These are phyloP conservation scores for Lepidium africanum DNA, from an alignment of 345 rosid species.

Conservation along the genomic window DNA sequence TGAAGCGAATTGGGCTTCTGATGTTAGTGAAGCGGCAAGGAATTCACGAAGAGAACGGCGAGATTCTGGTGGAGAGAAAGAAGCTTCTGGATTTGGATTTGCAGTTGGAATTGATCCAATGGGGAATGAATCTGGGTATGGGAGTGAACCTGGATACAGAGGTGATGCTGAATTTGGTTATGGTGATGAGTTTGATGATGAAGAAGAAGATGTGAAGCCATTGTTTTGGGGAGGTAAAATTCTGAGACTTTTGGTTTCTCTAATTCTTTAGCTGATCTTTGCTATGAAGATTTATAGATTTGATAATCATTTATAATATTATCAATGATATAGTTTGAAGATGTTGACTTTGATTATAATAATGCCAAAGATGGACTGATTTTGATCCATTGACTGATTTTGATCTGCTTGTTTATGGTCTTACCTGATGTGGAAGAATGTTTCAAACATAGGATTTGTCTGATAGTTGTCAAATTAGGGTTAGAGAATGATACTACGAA, in stretches of 20 bases:
- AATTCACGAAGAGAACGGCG: constrained; percentile 56
- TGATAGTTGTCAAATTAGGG: background rate
- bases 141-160: constrained; percentile 95
- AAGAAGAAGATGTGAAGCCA: constrained; percentile 74
- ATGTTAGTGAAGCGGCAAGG: constrained; percentile 77
- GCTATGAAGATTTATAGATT: background rate
- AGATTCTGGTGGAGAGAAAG: constrained; percentile 49
- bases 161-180: constrained; percentile 97
- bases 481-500: background rate
- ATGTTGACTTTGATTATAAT: background rate
- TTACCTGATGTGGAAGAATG: background rate
- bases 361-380: background rate
- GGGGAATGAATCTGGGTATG: constrained; percentile 85
- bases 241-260: background rate
- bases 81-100: constrained; percentile 37
- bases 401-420: background rate
- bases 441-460: background rate
- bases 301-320: background rate
- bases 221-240: constrained; percentile 88
- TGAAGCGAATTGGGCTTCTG: constrained; percentile 82
- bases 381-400: background rate
- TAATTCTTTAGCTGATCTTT: background rate
- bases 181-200: constrained; percentile 91
- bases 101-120: constrained; percentile 52
- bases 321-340: background rate